Percentiles rank a stretch among this genome's conserved stretches.
Conservation (phyloP, 164 flowering plant species). For the Nymphaea thermarum region DNA sequence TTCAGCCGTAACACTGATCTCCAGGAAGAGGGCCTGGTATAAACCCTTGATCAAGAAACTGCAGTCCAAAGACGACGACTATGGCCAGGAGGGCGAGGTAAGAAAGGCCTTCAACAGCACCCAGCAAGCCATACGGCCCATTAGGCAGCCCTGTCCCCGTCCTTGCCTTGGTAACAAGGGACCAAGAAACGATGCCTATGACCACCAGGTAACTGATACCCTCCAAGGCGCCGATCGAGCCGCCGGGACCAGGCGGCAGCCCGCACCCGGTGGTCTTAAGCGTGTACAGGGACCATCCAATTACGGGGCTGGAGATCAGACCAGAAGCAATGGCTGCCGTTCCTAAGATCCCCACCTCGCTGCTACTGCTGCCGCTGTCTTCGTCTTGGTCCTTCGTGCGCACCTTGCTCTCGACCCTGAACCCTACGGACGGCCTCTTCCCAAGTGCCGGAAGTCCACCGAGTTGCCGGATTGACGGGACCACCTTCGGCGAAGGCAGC, state of each 20-base stretch:
- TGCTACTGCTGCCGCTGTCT: constrained; percentile 20
- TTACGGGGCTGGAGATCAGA: constrained; percentile 62
- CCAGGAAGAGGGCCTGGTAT: constrained; percentile 86
- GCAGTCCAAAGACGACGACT: constrained; percentile 66
- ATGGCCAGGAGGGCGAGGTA: constrained; percentile 60
- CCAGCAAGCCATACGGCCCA: constrained; percentile 82
- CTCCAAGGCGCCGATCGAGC: constrained; percentile 87
- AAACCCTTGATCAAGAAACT: constrained; percentile 54
- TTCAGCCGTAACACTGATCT: constrained; percentile 81
- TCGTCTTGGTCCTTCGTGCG: constrained; percentile 14
- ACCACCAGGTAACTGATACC: constrained; percentile 80
- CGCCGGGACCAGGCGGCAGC: constrained; percentile 94
- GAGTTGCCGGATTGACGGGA: too few relatives aligned
- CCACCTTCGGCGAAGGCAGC: too few relatives aligned
- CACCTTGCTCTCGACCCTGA: too few relatives aligned
- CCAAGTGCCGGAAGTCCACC: too few relatives aligned
- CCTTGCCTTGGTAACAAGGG: constrained; percentile 66
- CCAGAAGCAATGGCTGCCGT: constrained; percentile 62
- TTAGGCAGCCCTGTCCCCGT: constrained; percentile 83
- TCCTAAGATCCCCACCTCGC: constrained; percentile 22
- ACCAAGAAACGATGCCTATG: constrained; percentile 73
- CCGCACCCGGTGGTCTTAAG: constrained; percentile 95
- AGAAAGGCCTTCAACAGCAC: constrained; percentile 88
- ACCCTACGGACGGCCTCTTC: too few relatives aligned
- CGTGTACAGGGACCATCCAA: constrained; percentile 93